Percentiles rank a stretch among this genome's conserved stretches.
phyloP scores from a whole-genome alignment of 1,284 basidiomycete species.

The Ceratobasidium sp. region DNA sequence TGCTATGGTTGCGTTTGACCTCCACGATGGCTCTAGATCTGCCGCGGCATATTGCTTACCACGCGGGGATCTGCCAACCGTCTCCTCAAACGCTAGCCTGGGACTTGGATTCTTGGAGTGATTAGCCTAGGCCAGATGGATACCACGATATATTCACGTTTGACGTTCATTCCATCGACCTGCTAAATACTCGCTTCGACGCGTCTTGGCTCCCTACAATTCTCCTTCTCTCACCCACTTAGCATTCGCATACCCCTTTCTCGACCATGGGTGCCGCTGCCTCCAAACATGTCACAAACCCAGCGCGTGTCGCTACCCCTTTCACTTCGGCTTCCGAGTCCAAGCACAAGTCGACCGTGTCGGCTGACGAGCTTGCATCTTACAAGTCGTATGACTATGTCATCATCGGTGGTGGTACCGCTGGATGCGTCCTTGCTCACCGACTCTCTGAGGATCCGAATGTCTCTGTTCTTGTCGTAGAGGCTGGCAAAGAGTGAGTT shows the following conservation, averaged over 20 bases:
- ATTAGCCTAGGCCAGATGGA: background rate
- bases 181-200: background rate
- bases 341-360: background rate
- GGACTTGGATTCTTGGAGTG: background rate
- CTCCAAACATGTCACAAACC: slow-evolving; percentile 26
- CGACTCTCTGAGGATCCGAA: slow-evolving; percentile 52
- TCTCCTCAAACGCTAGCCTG: too few relatives aligned
- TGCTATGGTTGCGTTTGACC: background rate
- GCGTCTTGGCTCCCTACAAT: background rate
- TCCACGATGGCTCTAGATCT: background rate
- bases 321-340: background rate
- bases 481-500: slow-evolving; percentile 41
- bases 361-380: slow-evolving; percentile 18
- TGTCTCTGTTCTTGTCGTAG: slow-evolving; percentile 44
- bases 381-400: slow-evolving; percentile 33
- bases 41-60: too few relatives aligned
- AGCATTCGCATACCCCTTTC: background rate
- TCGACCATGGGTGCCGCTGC: background rate
- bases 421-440: slow-evolving; percentile 54
- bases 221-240: background rate
- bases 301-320: slow-evolving; percentile 13
- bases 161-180: background rate
- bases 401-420: slow-evolving; percentile 48
- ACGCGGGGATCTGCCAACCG: too few relatives aligned
- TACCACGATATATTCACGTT: background rate